Percentiles rank a stretch among this genome's conserved stretches.
These are phyloP conservation scores for Beta lomatogona DNA, from an alignment of 179 eudicot species.

Conservation along the genomic window DNA sequence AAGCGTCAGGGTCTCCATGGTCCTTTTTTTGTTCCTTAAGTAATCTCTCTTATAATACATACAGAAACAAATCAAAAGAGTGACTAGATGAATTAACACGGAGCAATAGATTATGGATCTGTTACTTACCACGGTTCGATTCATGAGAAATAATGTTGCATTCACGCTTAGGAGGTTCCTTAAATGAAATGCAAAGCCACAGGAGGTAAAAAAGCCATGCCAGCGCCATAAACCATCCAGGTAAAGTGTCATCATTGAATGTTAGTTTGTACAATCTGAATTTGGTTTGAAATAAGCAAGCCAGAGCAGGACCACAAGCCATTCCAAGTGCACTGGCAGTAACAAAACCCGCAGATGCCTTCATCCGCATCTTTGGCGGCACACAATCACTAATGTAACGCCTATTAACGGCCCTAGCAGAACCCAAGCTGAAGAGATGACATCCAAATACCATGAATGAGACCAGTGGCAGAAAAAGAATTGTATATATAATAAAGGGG, in stretches of 20 bases:
- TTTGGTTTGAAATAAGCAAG: conserved; percentile 57
- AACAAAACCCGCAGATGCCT: conserved; percentile 79
- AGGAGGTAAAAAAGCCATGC: conserved; percentile 72
- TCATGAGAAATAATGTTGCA: conserved; percentile 29
- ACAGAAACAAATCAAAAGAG: not conserved
- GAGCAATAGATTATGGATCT: not conserved
- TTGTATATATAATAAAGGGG: too few species aligned
- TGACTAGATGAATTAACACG: not conserved
- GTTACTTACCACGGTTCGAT: conserved; percentile 40
- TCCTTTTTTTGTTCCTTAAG: not conserved
- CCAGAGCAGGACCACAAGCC: conserved; percentile 80
- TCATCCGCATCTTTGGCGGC: conserved; percentile 58
- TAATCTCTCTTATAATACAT: not conserved
- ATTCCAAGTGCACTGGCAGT: conserved; percentile 84
- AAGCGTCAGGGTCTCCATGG: not conserved
- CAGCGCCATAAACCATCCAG: conserved; percentile 89
- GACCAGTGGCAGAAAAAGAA: not conserved
- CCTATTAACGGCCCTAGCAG: conserved; percentile 77
- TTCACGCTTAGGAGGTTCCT: conserved; percentile 57
- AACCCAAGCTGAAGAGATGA: conserved; percentile 52
- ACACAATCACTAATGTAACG: conserved; percentile 79
- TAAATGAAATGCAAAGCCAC: conserved; percentile 56
- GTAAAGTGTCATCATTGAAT: conserved; percentile 67
- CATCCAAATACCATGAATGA: not conserved
- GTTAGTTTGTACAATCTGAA: conserved; percentile 56